Evolutionary conservation across 129 eudicot genomes (phyloP), one percentile per base, ranked within the genome.

Genomic region (Gnaphalium uliginosum): DNA sequence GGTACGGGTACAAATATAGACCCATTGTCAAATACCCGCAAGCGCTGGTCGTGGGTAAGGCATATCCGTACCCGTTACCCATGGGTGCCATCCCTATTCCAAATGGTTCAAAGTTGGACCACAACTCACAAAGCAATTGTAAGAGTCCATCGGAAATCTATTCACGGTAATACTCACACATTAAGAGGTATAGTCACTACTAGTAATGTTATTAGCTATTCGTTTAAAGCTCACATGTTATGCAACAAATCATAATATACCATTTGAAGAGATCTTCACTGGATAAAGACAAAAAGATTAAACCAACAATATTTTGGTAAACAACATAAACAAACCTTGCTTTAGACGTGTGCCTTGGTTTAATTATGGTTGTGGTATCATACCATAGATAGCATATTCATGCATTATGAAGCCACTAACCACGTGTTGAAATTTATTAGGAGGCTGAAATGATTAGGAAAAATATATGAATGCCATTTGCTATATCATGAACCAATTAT

Each of bases 51-150:
- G 4, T 29, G 32, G 32, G 32, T 29, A 29, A 29, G 2, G 4
- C 32, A 29, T 29, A 29, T 29, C 32, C 32, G 32, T 29, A 29
- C 32, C 32, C 32, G 4, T 29, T 29, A 29, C 4, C 32, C 0
- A 4, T 29, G 32, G 32, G 32, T 1, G 32, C 0, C 39, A 33
- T 6, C 39, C 6, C 8, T 32, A 33, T n/a, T n/a, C n/a, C n/a
- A 57, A 56, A 30, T 30, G 66, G 50, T 72, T 58, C 66, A 72
- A 32, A 19, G 53, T 72, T 71, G 66, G 19, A 27, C 63, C 63
- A 53, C 46, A 71, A 53, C 17, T 25, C 50, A 51, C 37, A 23
- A 71, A 29, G 57, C 19, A 1, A 53, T 54, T 32, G 68, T 25
- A 30, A 46, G 30, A 51, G n/a, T 29, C 26, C 27, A 29, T n/a